Base-by-base conservation (phyloP, 1,139 yeast genomes). In the Pichia sorboxylosa region DNA sequence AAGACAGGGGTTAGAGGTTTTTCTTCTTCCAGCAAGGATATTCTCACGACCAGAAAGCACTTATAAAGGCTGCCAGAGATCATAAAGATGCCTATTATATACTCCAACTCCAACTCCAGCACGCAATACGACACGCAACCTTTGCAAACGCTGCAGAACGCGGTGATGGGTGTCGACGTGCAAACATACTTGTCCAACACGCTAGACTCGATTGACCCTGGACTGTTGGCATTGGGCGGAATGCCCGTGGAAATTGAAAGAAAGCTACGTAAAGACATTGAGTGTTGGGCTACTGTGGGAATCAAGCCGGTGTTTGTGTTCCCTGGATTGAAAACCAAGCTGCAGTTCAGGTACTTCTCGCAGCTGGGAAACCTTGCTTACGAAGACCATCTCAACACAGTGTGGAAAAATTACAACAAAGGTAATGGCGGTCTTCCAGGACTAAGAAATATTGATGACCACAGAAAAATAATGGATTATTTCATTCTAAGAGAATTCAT, bases 161-260 rank as follows among this genome's bases (percentile, higher is more conserved):
- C 87, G 26, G 71, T 79, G 13, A 58, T 85, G 33, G 96, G 95
- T 33, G 80, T 85, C 30, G 95, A 85, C 51, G 92, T 79, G 15
- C 82, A 76, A 43, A 85, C 83, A 51, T 83, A 83, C 47, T 58
- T 81, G n/a, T n/a, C n/a, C n/a, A n/a, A n/a, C n/a, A n/a, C n/a
- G n/a, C 58, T 80, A 40, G 66, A 77, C 6, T 64, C 61, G 42
- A 76, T 75, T 38, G 94, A 83, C 46, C 81, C 81, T 33, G 69
- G 70, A 42, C 58, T 77, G 31, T 81, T 79, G 31, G 94, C 93
- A 5, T 68, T 81, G 41, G 94, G 94, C 7, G 94, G 94, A 0
- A 68, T 79, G 35, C 94, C 95, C 1, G 55, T 69, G 27, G 69
- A 83, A 2, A 57, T 85, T 41, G 64, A 63, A 39, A 64, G 62